Percentiles rank a stretch among this genome's conserved stretches.
phyloP scores from a whole-genome alignment of 169 alveolate species.

The Cryptosporidium bovis region DNA sequence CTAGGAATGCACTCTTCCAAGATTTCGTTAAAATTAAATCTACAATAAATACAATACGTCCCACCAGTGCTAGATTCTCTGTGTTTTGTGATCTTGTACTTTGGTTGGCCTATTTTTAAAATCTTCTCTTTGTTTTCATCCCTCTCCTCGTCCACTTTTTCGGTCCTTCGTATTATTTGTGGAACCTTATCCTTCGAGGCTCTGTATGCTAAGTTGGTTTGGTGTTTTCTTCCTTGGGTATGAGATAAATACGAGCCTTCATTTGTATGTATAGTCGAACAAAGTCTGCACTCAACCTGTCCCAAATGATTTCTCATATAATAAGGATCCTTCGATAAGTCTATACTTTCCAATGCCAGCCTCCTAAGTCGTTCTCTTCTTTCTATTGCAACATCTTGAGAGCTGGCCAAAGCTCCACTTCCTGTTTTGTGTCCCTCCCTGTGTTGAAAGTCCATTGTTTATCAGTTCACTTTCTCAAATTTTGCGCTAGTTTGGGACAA shows the following conservation, averaged over 20 bases:
- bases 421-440: slow-evolving; percentile 98
- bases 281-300: slow-evolving; percentile 92
- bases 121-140: slow-evolving; percentile 71
- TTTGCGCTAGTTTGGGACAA: no score
- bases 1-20: slow-evolving; percentile 79
- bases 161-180: slow-evolving; percentile 82
- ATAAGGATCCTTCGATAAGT: slow-evolving; percentile 90
- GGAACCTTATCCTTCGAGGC: slow-evolving; percentile 93
- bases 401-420: slow-evolving; percentile 96
- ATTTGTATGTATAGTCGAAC: slow-evolving; percentile 97
- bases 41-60: slow-evolving; percentile 39
- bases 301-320: slow-evolving; percentile 89
- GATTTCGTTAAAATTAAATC: slow-evolving; percentile 50
- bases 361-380: slow-evolving; percentile 95
- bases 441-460: slow-evolving; percentile 93
- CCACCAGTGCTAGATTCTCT: slow-evolving; percentile 14
- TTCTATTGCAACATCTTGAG: slow-evolving; percentile 93
- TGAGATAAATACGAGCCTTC: slow-evolving; percentile 98
- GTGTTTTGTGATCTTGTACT: slow-evolving; percentile 59
- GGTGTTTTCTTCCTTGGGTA: slow-evolving; percentile 98
- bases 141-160: slow-evolving; percentile 78
- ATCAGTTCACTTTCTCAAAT: not conserved
- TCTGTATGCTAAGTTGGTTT: slow-evolving; percentile 95
- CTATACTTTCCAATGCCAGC: slow-evolving; percentile 95
- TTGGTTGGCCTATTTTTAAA: slow-evolving; percentile 76